Evolutionary conservation across 208 protist genomes (phyloP).

Genomic region (Crithidia acanthocephali): DNA sequence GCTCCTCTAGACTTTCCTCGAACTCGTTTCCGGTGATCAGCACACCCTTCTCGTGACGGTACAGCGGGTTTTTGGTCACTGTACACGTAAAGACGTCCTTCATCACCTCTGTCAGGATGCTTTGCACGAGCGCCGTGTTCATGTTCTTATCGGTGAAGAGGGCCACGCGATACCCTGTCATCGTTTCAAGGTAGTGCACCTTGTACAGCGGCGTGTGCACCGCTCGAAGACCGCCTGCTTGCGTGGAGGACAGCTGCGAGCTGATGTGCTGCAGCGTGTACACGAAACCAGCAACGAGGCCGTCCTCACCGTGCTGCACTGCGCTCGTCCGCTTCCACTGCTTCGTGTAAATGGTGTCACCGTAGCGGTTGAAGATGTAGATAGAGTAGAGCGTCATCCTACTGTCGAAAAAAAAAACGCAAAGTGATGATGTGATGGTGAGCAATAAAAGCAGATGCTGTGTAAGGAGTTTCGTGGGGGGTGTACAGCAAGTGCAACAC

Average conservation of each 20-base stretch:
- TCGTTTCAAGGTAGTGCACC: constrained; percentile 87
- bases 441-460: not conserved
- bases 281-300: constrained; percentile 85
- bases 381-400: constrained; percentile 84
- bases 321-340: constrained; percentile 83
- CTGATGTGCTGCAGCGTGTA: constrained; percentile 91
- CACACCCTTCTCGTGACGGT: constrained; percentile 67
- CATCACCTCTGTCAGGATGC: constrained; percentile 63
- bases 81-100: constrained; percentile 56
- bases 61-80: constrained; percentile 72
- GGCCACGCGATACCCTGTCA: constrained; percentile 84
- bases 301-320: constrained; percentile 74
- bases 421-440: not conserved
- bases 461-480: too few relatives aligned
- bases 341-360: constrained; percentile 84
- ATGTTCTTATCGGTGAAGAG: constrained; percentile 73
- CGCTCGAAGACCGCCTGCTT: constrained; percentile 59
- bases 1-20: constrained; percentile 60
- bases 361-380: constrained; percentile 90
- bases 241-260: constrained; percentile 73
- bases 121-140: constrained; percentile 54
- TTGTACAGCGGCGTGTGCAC: constrained; percentile 88
- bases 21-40: constrained; percentile 67
- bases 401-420: not conserved
- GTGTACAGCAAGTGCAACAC: too few relatives aligned